Percentiles rank a stretch among this genome's conserved stretches.
phyloP scores from a whole-genome alignment of 306 rosid genomes.

The Parietaria judaica region DNA sequence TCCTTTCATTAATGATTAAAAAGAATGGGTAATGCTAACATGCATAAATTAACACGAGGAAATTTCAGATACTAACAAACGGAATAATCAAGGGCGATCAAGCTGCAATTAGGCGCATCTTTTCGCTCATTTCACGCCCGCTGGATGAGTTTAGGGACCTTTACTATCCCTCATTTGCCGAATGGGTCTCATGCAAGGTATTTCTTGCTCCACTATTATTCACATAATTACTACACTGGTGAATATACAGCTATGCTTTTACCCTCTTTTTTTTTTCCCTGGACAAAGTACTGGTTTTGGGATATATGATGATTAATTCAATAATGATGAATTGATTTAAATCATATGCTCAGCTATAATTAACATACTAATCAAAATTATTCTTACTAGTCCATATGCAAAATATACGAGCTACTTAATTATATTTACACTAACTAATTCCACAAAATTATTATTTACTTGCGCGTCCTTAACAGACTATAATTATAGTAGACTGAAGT shows the following conservation, averaged over 20 bases:
- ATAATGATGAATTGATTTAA: too few relatives aligned
- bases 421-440: neutral
- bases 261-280: too few relatives aligned
- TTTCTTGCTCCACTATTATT: conserved; percentile 12
- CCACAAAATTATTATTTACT: too few relatives aligned
- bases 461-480: conserved; percentile 5
- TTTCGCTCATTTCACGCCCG: conserved; percentile 83
- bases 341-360: too few relatives aligned
- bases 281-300: too few relatives aligned
- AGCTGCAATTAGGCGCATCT: conserved; percentile 81
- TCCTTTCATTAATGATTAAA: conserved; percentile 15
- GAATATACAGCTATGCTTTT: too few relatives aligned
- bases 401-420: neutral
- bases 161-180: conserved; percentile 97
- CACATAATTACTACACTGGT: neutral
- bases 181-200: conserved; percentile 98
- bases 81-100: conserved; percentile 92
- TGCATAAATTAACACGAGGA: conserved; percentile 16
- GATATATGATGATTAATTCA: too few relatives aligned
- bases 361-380: too few relatives aligned
- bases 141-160: conserved; percentile 77
- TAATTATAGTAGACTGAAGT: conserved; percentile 1
- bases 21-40: neutral
- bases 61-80: conserved; percentile 77
- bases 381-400: too few relatives aligned